Evolutionary conservation across 2,329 filamentous ascomycete species (phyloP).

Genomic region (Pseudogymnoascus verrucosus): DNA sequence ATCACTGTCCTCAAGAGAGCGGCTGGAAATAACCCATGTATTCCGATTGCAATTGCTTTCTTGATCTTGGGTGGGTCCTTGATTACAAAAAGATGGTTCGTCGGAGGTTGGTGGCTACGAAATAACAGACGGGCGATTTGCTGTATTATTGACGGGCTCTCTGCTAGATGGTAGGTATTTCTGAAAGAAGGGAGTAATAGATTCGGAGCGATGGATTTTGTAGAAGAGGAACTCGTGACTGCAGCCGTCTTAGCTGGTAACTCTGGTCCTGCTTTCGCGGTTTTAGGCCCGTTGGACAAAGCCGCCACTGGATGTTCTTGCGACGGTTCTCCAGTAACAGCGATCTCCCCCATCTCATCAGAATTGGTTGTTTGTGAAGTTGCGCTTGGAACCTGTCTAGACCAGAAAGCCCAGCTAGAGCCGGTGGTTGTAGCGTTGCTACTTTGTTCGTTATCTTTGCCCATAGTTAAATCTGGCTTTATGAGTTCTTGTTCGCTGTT

Average conservation of each 20-base stretch:
- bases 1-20: constrained; percentile 81
- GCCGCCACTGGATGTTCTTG: constrained; percentile 38
- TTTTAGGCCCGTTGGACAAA: not conserved
- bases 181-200: constrained; percentile 62
- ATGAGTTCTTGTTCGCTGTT: constrained; percentile 27
- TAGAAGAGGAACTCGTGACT: constrained; percentile 15
- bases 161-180: constrained; percentile 58
- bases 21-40: constrained; percentile 90
- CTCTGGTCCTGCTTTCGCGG: not conserved
- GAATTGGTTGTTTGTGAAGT: constrained; percentile 1
- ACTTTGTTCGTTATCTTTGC: constrained; percentile 35
- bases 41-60: constrained; percentile 84
- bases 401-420: constrained; percentile 79
- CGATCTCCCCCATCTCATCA: constrained; percentile 39
- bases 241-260: not conserved
- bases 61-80: constrained; percentile 65
- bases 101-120: constrained; percentile 45
- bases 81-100: constrained; percentile 64
- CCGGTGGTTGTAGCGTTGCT: constrained; percentile 33
- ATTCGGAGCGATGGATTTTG: constrained; percentile 42
- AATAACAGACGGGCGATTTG: constrained; percentile 54
- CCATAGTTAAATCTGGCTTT: constrained; percentile 34
- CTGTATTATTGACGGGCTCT: constrained; percentile 62
- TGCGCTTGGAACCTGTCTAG: constrained; percentile 32
- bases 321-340: constrained; percentile 49